Base-by-base conservation (phyloP, 805 yeast species). In the Kodamaea lidongshanica region DNA sequence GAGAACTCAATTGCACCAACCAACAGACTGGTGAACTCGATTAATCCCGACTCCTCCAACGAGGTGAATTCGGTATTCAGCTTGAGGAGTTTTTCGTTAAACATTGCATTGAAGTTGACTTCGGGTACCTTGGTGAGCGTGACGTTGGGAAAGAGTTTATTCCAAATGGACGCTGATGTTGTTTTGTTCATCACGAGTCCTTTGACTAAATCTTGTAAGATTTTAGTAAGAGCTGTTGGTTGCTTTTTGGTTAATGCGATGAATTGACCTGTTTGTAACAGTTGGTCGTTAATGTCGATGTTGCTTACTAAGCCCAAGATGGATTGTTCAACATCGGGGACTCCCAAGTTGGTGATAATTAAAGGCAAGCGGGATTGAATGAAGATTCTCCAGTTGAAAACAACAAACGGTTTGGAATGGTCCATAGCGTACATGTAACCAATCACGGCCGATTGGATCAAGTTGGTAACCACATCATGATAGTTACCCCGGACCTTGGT, bases 31-130 rank as follows among this genome's bases (percentile, higher is more conserved):
- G 59, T 37, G 30, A 43, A 53, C 13, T 54, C 59, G 5, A 55
- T 30, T 14, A 62, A 42, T 11, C 58, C 61, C 5, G 64, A 57
- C 32, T 64, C 70, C 27, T 58, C 62, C 8, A 64, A 38, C 1
- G 67, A 59, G 1, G 63, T 55, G 36, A 64, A 62, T 38, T 64
- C 69, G 13, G 56, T 34, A 38, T 58, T 61, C 16, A 58, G 41
- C 27, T 52, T 44, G 25, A 54, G 42, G 20, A 64, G 42, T 35
- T 58, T 62, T 6, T 55, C 50, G 24, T 49, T 45, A 32, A 62
- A 48, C 23, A 48, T 44, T 8, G 23, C 11, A 12, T 25, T 17
- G 8, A 32, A 24, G 11, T 25, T 26, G 19, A 23, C 29, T 13
- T 30, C 29, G 5, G 34, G 9, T 7, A 19, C n/a, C n/a, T 16